phyloP scores from a whole-genome alignment of 768 basidiomycete genomes.

The Suillus spraguei region DNA sequence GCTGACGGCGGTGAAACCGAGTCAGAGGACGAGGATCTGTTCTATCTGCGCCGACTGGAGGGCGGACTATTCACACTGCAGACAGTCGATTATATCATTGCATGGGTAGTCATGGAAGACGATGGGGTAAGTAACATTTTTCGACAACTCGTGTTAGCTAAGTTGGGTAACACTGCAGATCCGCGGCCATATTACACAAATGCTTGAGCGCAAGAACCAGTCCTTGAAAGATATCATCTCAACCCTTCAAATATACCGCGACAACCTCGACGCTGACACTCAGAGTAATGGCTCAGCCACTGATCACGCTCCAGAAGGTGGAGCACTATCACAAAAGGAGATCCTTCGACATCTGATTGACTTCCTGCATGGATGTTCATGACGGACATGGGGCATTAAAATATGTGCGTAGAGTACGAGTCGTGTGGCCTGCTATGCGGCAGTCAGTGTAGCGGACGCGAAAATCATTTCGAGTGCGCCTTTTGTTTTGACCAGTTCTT shows the following conservation, averaged over 20 bases:
- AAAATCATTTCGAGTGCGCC: conserved; percentile 94
- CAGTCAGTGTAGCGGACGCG: conserved; percentile 50
- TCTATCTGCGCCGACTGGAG: conserved; percentile 87
- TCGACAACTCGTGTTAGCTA: background rate
- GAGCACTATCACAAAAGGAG: conserved; percentile 58
- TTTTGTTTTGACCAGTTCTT: conserved; percentile 76
- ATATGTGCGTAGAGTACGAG: conserved; percentile 20
- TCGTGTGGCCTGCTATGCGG: conserved; percentile 20
- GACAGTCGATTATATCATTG: conserved; percentile 90
- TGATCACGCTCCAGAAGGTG: conserved; percentile 36
- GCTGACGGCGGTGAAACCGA: conserved; percentile 59
- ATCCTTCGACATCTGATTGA: conserved; percentile 70
- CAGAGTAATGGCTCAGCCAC: conserved; percentile 25
- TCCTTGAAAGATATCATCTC: conserved; percentile 70
- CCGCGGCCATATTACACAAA: conserved; percentile 69
- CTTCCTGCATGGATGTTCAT: conserved; percentile 48
- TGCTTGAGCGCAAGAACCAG: conserved; percentile 75
- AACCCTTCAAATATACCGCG: conserved; percentile 70
- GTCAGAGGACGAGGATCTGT: conserved; percentile 68
- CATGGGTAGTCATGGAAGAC: conserved; percentile 97
- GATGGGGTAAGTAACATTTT: conserved; percentile 73
- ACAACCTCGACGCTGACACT: conserved; percentile 67
- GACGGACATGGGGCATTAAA: conserved; percentile 19
- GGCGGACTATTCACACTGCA: conserved; percentile 88
- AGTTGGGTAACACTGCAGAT: conserved; percentile 50